Conservation (phyloP, 306 rosid species). For the Cercis canadensis region DNA sequence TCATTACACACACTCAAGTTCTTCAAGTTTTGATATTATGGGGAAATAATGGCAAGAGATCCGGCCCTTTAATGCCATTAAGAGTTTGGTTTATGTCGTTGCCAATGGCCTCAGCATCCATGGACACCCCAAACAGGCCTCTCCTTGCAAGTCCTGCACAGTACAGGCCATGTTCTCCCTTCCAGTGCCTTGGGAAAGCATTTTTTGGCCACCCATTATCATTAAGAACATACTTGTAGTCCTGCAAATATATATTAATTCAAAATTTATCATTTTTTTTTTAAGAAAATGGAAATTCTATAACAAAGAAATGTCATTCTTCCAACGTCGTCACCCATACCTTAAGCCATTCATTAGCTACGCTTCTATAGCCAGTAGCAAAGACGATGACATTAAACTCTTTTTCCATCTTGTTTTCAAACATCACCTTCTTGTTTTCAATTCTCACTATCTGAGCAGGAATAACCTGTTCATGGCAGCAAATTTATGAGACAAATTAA, state of each 20-base stretch:
- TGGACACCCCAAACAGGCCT: constrained; percentile 56
- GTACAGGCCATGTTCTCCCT: constrained; percentile 58
- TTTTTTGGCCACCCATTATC: constrained; percentile 59
- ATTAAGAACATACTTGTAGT: constrained; percentile 41
- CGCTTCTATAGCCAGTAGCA: constrained; percentile 70
- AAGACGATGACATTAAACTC: constrained; percentile 62
- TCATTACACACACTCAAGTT: too few species aligned
- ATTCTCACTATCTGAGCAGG: constrained; percentile 44
- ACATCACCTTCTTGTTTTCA: constrained; percentile 43
- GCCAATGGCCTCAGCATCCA: constrained; percentile 54
- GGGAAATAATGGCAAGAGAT: too few species aligned
- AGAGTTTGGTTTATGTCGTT: constrained; percentile 43
- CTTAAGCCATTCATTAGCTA: constrained; percentile 62
- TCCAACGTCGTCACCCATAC: too few species aligned
- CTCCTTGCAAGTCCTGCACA: constrained; percentile 62
- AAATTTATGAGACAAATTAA: not conserved
- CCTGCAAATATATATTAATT: constrained; percentile 30
- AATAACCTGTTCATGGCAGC: constrained; percentile 43
- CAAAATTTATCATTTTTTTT: not conserved
- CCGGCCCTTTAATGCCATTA: too few species aligned
- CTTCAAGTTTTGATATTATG: too few species aligned
- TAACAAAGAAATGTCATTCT: not conserved
- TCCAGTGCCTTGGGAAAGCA: constrained; percentile 57
- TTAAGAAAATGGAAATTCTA: not conserved
- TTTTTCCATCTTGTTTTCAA: constrained; percentile 39